Conservation (phyloP, 768 basidiomycete species). For the Amanita brunnescens region DNA sequence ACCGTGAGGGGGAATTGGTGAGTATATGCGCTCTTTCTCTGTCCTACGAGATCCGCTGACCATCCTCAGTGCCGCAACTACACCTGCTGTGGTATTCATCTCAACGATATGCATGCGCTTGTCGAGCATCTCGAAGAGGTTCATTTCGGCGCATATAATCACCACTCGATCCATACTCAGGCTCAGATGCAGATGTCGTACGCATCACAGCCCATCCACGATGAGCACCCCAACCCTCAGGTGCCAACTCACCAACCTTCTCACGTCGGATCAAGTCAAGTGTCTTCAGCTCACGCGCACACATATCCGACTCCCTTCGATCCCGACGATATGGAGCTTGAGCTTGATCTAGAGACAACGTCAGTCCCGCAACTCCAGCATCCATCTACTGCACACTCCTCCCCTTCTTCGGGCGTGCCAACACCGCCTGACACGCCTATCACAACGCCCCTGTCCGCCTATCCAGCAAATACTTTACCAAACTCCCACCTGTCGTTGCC, state of each 20-base stretch:
- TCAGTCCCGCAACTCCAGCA: slow-evolving; percentile 12
- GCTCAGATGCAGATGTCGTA: slow-evolving; percentile 39
- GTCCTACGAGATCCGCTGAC: neutral
- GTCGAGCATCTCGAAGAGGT: slow-evolving; percentile 90
- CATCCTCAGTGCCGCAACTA: slow-evolving; percentile 70
- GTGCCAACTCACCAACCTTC: slow-evolving; percentile 13
- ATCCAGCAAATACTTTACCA: slow-evolving; percentile 27
- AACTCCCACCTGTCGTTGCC: slow-evolving; percentile 19
- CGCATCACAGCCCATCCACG: slow-evolving; percentile 28
- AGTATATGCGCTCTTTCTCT: slow-evolving; percentile 6
- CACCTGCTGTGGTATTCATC: slow-evolving; percentile 77
- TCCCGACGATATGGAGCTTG: slow-evolving; percentile 77
- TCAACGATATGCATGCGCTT: slow-evolving; percentile 48
- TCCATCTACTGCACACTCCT: slow-evolving; percentile 21
- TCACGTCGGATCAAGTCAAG: slow-evolving; percentile 10
- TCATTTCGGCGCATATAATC: slow-evolving; percentile 69
- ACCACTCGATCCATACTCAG: slow-evolving; percentile 22
- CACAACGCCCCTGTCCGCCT: slow-evolving; percentile 38
- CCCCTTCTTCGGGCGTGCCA: slow-evolving; percentile 34
- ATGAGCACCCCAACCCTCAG: slow-evolving; percentile 20
- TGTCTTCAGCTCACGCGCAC: slow-evolving; percentile 15
- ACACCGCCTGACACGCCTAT: slow-evolving; percentile 43
- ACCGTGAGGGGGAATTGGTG: slow-evolving; percentile 67
- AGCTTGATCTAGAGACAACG: slow-evolving; percentile 44
- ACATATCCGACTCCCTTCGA: slow-evolving; percentile 45